Evolutionary conservation across 163 green algal genomes (phyloP), one percentile per base, ranked within the genome.

Genomic region (Chlorella variabilis): DNA sequence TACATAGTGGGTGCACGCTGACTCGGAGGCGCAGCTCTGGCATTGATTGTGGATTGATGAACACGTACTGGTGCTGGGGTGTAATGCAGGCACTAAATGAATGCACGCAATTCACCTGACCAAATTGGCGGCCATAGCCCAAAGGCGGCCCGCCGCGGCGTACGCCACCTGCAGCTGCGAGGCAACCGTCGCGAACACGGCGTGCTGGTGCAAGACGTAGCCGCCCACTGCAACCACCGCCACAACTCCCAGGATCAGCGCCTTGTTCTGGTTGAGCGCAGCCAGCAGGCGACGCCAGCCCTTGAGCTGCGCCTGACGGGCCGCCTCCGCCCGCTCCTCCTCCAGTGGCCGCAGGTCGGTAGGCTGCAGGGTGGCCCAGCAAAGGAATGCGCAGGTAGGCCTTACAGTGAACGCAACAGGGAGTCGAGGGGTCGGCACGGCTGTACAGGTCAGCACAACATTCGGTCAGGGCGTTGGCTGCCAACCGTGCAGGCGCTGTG

Each of bases 91-190:
- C n/a, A n/a, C n/a, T n/a, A n/a, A n/a, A n/a, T n/a, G n/a, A n/a
- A n/a, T n/a, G n/a, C n/a, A n/a, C n/a, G n/a, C n/a, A n/a, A n/a
- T n/a, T n/a, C 75, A 71, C 62, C 36, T 38, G 33, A 84, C 36
- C 27, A 84, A 45, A 1, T 29, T 41, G 31, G 18, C 34, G 2
- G 42, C 74, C 58, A 81, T 61, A 0, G 33, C 38, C 73, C 73
- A 84, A 18, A 85, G 62, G 27, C 77, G 65, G 29, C 45, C 61
- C 25, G 66, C 71, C 8, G 25, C 33, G 17, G 63, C 78, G 1
- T 61, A 29, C n/a, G 84, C 84, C 13, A 71, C 63, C 74, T 77
- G 27, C 45, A 58, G 7, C 29, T 54, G 23, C 25, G 83, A 70
- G 25, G 61, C 77, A 36, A 54, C 20, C 29, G 41, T 59, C 1